phyloP scores from a whole-genome alignment of 1,284 basidiomycete species.

The Sporisorium sorghi region DNA sequence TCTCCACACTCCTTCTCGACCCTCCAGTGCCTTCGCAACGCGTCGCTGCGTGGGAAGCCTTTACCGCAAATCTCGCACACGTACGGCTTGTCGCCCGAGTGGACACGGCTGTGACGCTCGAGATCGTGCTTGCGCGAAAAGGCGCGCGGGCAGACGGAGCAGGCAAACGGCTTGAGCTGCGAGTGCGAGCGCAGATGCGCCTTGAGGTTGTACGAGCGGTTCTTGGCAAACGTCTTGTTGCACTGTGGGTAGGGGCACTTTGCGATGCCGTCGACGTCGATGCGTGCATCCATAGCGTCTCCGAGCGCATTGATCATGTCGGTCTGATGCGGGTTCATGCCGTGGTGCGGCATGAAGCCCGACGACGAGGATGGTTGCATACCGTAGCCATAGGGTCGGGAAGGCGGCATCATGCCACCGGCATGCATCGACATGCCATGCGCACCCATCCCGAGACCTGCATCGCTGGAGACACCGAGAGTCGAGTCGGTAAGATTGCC shows the following conservation, averaged over 20 bases:
- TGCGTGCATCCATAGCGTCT: conserved; percentile 57
- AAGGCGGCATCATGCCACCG: conserved; percentile 41
- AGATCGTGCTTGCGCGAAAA: conserved; percentile 68
- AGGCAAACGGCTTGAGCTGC: conserved; percentile 65
- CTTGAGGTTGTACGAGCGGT: conserved; percentile 65
- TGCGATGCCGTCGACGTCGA: conserved; percentile 61
- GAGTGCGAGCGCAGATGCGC: conserved; percentile 62
- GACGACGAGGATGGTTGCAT: conserved; percentile 25
- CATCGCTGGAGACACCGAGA: conserved; percentile 6
- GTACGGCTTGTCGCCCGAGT: conserved; percentile 68
- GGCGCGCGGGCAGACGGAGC: conserved; percentile 63
- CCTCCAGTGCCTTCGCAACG: conserved; percentile 66
- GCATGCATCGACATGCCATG: conserved; percentile 18
- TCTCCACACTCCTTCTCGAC: conserved; percentile 65
- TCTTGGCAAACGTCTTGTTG: conserved; percentile 67
- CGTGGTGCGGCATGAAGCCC: conserved; percentile 35
- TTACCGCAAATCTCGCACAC: conserved; percentile 66
- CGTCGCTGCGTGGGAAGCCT: conserved; percentile 67
- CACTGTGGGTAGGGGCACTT: conserved; percentile 61
- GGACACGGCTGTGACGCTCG: conserved; percentile 66
- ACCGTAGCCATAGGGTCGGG: conserved; percentile 31
- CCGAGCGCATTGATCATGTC: conserved; percentile 62
- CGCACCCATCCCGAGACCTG: conserved; percentile 5
- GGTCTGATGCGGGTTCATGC: conserved; percentile 28
- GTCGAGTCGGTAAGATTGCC: conserved; percentile 19